These are phyloP conservation scores for Bimuria novae-zelandiae DNA, from an alignment of 2,329 filamentous ascomycete species.

Conservation along the genomic window DNA sequence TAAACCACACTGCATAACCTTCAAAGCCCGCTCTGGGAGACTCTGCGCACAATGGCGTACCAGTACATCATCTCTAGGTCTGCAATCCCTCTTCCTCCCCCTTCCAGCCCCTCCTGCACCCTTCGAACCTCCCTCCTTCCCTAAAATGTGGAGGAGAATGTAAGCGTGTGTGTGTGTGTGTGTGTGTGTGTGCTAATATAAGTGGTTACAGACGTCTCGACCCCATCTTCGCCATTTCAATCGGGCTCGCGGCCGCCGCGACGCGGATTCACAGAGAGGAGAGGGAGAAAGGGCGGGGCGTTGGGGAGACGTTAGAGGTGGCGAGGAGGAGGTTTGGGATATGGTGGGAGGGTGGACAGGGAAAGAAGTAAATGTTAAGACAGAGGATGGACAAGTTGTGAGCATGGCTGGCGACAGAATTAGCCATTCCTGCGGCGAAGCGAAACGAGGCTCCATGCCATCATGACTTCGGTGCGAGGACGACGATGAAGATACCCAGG, in stretches of 20 bases:
- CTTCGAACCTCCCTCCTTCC: too few species aligned
- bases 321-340: conserved; percentile 46
- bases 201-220: conserved; percentile 48
- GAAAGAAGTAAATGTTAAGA: conserved; percentile 5
- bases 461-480: too few species aligned
- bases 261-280: conserved; percentile 52
- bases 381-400: neutral
- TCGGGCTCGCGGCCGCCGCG: conserved; percentile 51
- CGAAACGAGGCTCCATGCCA: too few species aligned
- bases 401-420: neutral
- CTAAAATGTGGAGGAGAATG: too few species aligned
- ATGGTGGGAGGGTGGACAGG: conserved; percentile 31
- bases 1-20: too few species aligned
- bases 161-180: too few species aligned
- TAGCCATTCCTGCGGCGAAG: too few species aligned
- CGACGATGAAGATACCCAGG: too few species aligned
- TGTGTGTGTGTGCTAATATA: neutral
- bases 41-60: conserved; percentile 40
- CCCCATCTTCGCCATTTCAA: conserved; percentile 55
- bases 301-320: conserved; percentile 45
- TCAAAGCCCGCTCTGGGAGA: too few species aligned
- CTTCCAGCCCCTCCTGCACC: too few species aligned
- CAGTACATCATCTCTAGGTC: conserved; percentile 53
- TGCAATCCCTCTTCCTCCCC: conserved; percentile 6
- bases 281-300: conserved; percentile 51